Percentiles rank a stretch among this genome's conserved stretches.
Evolutionary conservation across 2,329 filamentous ascomycete genomes (phyloP).

Genomic region (Leptosphaerulina australis): DNA sequence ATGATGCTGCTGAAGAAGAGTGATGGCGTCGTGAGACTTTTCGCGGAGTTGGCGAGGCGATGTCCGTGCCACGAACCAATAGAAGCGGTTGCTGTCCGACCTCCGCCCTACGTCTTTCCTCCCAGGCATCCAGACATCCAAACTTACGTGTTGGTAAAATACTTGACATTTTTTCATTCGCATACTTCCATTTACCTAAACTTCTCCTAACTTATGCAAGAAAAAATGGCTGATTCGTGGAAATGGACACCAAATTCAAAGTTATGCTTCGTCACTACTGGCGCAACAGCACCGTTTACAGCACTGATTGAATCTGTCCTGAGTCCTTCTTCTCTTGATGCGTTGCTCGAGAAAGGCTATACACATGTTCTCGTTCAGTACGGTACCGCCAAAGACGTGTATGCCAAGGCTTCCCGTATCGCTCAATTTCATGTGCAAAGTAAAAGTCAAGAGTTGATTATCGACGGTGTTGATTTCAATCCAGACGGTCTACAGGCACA

Average conservation of each 20-base stretch:
- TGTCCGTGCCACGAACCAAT: conserved; percentile 29
- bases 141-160: not conserved
- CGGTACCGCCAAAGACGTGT: conserved; percentile 67
- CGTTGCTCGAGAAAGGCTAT: conserved; percentile 66
- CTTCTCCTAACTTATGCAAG: too few relatives aligned
- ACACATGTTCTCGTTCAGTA: conserved; percentile 80
- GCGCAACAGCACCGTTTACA: conserved; percentile 85
- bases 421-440: conserved; percentile 25
- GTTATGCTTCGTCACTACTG: conserved; percentile 85
- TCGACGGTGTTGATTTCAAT: conserved; percentile 72
- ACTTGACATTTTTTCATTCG: not conserved
- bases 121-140: not conserved
- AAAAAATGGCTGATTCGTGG: conserved; percentile 28
- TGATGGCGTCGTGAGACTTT: conserved; percentile 39
- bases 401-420: conserved; percentile 47
- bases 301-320: conserved; percentile 72
- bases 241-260: conserved; percentile 40
- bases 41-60: conserved; percentile 27
- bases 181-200: not conserved
- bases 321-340: conserved; percentile 64
- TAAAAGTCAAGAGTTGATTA: conserved; percentile 31
- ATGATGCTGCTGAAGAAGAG: conserved; percentile 38
- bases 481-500: conserved; percentile 62
- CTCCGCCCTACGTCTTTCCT: conserved; percentile 23
- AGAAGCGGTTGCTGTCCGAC: conserved; percentile 25